Base-by-base conservation (phyloP, 2,329 filamentous ascomycete species). In the Scedosporium apiospermum region DNA sequence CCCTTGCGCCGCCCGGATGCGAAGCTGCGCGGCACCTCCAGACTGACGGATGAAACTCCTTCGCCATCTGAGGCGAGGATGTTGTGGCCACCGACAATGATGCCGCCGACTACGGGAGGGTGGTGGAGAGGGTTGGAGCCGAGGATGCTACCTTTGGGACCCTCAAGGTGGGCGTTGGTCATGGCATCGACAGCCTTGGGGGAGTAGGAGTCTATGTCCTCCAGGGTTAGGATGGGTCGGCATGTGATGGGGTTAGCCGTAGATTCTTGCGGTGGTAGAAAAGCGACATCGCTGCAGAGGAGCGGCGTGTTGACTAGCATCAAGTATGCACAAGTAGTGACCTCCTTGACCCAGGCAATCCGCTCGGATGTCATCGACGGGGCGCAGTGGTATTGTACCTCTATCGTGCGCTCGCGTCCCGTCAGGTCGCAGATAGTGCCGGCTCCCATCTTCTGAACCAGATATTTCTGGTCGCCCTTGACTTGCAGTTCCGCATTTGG, bases 281-380 rank as follows among this genome's bases (percentile, higher is more conserved):
- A 97, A 9, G 91, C 91, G 9, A 91, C 85, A 67, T 97, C 93
- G 70, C 88, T 85, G 76, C 93, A 97, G 12, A 97, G 84, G 0
- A 91, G 87, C 0, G 92, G 91, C 0, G 93, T 96, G 71, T 96
- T 89, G 65, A 97, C 85, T 38, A 96, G 86, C 92, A 97, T 96
- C 62, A 96, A 80, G 71, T 97, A 97, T 12, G 91, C 86, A 76
- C 93, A 97, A 10, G 91, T 96, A 2, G 88, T 89, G 1, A 93
- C 86, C 73, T 97, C 93, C 74, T 96, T 96, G 75, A 97, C 96
- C 86, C 91, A 92, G 53, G 88, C 88, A 68, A 97, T 96, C 58
- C 88, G 85, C 72, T 96, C 88, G 57, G 78, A 80, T 2, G 84
- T 84, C 38, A 86, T 80, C 58, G 89, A 87, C 0, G 90, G 91